Conservation (phyloP, 495 filamentous ascomycete genomes). For the Podospora sp. region DNA sequence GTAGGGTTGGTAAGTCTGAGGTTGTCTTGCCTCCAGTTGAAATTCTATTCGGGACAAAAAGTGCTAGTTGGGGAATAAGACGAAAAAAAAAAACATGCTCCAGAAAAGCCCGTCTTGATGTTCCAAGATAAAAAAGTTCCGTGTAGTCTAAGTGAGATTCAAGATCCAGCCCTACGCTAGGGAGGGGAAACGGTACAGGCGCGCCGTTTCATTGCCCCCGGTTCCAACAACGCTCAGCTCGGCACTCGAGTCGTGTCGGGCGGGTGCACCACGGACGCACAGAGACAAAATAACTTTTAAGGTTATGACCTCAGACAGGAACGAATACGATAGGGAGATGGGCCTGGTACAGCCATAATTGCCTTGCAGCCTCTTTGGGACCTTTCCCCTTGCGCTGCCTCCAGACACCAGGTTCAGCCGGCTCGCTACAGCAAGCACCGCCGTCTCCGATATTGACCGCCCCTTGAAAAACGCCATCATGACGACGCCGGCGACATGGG, state of each 20-base stretch:
- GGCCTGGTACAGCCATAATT: background rate
- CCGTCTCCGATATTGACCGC: background rate
- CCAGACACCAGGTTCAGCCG: background rate
- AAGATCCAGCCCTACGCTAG: conserved; percentile 2
- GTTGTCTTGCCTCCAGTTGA: too few relatives aligned
- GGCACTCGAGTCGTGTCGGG: background rate
- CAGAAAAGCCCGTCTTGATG: too few relatives aligned
- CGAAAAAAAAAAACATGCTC: too few relatives aligned
- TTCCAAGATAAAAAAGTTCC: too few relatives aligned
- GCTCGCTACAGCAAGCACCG: too few relatives aligned
- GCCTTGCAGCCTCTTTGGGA: too few relatives aligned
- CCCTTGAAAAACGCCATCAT: background rate
- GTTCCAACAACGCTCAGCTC: background rate
- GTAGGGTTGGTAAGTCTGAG: too few relatives aligned
- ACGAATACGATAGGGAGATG: background rate
- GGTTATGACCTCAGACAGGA: background rate
- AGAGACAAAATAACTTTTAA: background rate
- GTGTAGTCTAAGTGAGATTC: background rate
- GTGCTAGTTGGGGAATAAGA: too few relatives aligned
- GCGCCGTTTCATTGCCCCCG: background rate
- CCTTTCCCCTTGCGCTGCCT: background rate
- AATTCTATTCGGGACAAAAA: too few relatives aligned
- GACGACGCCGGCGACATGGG: too few relatives aligned
- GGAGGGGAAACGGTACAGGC: background rate
- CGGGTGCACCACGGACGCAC: background rate